Conservation (phyloP, 768 basidiomycete species). For the Termitomyces sp. region DNA sequence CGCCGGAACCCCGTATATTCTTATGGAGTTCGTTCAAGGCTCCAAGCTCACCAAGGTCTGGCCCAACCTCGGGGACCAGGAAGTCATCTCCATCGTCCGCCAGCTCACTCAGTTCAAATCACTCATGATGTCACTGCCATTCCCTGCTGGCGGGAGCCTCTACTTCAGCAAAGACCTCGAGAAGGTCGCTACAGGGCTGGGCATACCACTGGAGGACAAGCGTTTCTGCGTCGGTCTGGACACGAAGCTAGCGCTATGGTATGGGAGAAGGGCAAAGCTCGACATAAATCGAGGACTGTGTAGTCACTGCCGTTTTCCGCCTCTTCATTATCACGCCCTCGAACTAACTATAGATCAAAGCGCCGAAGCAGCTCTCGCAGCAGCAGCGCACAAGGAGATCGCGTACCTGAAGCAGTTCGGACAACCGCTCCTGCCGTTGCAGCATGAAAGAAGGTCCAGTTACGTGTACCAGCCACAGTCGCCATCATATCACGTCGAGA, state of each 20-base stretch:
- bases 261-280: too few relatives aligned
- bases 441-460: constrained; percentile 36
- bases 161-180: constrained; percentile 25
- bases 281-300: not conserved
- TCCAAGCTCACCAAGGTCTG: not conserved
- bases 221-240: too few relatives aligned
- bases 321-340: not conserved
- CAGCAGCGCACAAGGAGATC: constrained; percentile 29
- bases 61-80: constrained; percentile 25
- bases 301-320: not conserved
- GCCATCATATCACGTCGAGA: constrained; percentile 21
- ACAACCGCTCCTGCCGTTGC: too few relatives aligned
- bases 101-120: constrained; percentile 47
- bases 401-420: too few relatives aligned
- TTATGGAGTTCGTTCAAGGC: not conserved
- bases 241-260: too few relatives aligned
- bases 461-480: constrained; percentile 41
- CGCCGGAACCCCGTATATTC: not conserved
- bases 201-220: not conserved
- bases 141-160: constrained; percentile 26
- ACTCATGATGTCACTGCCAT: constrained; percentile 41
- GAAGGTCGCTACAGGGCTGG: not conserved
- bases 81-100: constrained; percentile 37
- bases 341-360: constrained; percentile 41
- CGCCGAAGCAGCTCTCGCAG: constrained; percentile 36